A percentile compares a stretch with the other conserved stretches of the same genome.
Evolutionary conservation across 208 protist species (phyloP).

Genomic region (Herpetomonas tarakana): DNA sequence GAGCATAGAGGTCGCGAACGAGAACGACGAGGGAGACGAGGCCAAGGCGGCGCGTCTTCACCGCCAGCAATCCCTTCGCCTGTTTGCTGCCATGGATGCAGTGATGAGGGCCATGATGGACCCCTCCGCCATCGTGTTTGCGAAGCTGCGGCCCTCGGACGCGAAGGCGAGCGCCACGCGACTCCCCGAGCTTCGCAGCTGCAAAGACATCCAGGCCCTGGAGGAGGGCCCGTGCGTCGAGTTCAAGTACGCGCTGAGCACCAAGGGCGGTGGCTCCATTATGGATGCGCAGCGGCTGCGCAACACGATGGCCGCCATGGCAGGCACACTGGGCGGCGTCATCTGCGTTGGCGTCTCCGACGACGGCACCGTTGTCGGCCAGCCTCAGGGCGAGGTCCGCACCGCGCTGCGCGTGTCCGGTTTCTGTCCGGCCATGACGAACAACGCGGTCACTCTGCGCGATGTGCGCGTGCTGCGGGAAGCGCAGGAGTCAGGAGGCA

Average conservation of each 20-base stretch:
- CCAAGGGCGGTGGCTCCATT: conserved; percentile 3
- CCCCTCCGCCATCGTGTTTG: neutral
- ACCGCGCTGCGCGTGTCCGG: conserved; percentile 49
- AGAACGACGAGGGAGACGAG: neutral
- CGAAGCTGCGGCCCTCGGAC: neutral
- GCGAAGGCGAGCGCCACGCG: neutral
- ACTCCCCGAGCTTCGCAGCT: conserved; percentile 26
- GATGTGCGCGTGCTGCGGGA: conserved; percentile 48
- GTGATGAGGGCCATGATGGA: neutral
- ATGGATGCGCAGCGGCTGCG: conserved; percentile 77
- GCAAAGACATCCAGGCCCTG: conserved; percentile 43
- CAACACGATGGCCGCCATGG: conserved; percentile 82
- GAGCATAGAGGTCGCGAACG: too few species aligned
- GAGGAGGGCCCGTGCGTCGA: conserved; percentile 64
- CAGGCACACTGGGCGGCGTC: conserved; percentile 63
- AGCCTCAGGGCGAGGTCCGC: conserved; percentile 35
- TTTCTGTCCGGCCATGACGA: conserved; percentile 85
- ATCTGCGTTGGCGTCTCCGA: conserved; percentile 77
- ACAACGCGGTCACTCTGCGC: conserved; percentile 49
- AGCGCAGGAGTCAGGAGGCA: neutral
- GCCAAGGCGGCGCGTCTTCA: neutral
- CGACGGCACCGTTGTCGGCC: conserved; percentile 56
- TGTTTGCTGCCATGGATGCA: neutral
- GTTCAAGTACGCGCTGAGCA: conserved; percentile 59
- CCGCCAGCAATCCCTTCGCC: neutral